phyloP scores from a whole-genome alignment of 1,139 yeast species.

The Blastobotrys petasosporus region DNA sequence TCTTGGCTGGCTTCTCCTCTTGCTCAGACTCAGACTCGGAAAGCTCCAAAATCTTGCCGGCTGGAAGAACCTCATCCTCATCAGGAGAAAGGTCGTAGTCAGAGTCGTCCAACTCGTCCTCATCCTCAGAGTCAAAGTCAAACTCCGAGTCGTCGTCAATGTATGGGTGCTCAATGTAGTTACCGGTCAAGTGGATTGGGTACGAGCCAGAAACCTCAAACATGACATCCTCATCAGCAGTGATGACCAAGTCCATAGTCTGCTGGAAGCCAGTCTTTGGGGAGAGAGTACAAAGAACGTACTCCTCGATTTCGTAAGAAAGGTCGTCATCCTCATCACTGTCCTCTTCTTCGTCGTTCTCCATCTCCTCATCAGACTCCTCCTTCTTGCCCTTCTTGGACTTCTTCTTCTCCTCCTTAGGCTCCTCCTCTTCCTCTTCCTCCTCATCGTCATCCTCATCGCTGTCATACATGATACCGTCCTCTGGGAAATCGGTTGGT shows the following conservation, averaged over 20 bases:
- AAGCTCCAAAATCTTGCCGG: conserved; percentile 25
- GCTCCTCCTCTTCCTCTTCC: conserved; percentile 40
- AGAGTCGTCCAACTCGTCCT: conserved; percentile 47
- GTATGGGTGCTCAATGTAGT: conserved; percentile 91
- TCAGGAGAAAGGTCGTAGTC: conserved; percentile 89
- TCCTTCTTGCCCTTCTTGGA: conserved; percentile 19
- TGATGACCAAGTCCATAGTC: conserved; percentile 79
- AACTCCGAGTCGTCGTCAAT: conserved; percentile 48
- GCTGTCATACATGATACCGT: conserved; percentile 42
- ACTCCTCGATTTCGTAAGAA: conserved; percentile 68
- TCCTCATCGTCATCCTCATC: conserved; percentile 52
- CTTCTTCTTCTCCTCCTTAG: conserved; percentile 24
- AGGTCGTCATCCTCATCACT: conserved; percentile 50
- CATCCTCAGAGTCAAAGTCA: conserved; percentile 39
- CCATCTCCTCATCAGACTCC: conserved; percentile 20
- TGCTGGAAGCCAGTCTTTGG: conserved; percentile 81
- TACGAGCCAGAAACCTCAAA: conserved; percentile 95
- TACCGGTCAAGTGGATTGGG: conserved; percentile 88
- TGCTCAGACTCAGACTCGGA: conserved; percentile 40
- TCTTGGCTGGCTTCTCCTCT: conserved; percentile 43
- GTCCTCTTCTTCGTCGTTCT: conserved; percentile 37
- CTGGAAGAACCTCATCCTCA: conserved; percentile 68
- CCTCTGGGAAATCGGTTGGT: conserved; percentile 48
- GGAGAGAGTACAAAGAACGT: conserved; percentile 80
- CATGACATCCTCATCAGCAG: conserved; percentile 89